Conservation (phyloP, 1,284 basidiomycete genomes). For the Malassezia pachydermatis region DNA sequence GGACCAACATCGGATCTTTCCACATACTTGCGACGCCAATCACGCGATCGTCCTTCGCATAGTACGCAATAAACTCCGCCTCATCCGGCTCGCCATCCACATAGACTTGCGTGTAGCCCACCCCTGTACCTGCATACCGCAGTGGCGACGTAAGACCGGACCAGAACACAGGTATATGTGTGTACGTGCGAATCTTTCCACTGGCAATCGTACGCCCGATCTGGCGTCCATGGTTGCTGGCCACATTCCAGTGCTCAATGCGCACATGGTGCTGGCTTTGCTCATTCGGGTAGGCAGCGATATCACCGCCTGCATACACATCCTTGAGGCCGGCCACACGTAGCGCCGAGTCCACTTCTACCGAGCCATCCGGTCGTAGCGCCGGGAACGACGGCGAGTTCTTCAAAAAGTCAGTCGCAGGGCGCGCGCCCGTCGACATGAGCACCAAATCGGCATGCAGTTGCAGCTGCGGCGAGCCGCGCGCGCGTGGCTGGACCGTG, state of each 20-base stretch:
- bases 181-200: slow-evolving; percentile 50
- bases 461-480: slow-evolving; percentile 41
- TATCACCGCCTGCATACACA: slow-evolving; percentile 82
- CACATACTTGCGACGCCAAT: slow-evolving; percentile 77
- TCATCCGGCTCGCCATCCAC: slow-evolving; percentile 67
- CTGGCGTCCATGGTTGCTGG: slow-evolving; percentile 72
- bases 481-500: slow-evolving; percentile 15
- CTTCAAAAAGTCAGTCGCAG: slow-evolving; percentile 73
- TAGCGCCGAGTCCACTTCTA: slow-evolving; percentile 70
- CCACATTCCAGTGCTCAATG: slow-evolving; percentile 88
- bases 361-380: slow-evolving; percentile 57
- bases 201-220: slow-evolving; percentile 57
- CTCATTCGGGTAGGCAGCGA: slow-evolving; percentile 66
- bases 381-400: slow-evolving; percentile 55
- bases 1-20: slow-evolving; percentile 68
- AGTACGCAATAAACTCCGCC: slow-evolving; percentile 60
- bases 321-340: slow-evolving; percentile 57
- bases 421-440: slow-evolving; percentile 78
- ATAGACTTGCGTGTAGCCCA: slow-evolving; percentile 62
- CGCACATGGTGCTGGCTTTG: slow-evolving; percentile 56
- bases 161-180: slow-evolving; percentile 82
- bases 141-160: slow-evolving; percentile 62
- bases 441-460: slow-evolving; percentile 70
- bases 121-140: slow-evolving; percentile 67
- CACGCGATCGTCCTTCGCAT: slow-evolving; percentile 65